A percentile compares a stretch with the other conserved stretches of the same genome.
These are phyloP conservation scores for Suillus tomentosus DNA, from an alignment of 768 basidiomycete genomes.

Conservation along the genomic window DNA sequence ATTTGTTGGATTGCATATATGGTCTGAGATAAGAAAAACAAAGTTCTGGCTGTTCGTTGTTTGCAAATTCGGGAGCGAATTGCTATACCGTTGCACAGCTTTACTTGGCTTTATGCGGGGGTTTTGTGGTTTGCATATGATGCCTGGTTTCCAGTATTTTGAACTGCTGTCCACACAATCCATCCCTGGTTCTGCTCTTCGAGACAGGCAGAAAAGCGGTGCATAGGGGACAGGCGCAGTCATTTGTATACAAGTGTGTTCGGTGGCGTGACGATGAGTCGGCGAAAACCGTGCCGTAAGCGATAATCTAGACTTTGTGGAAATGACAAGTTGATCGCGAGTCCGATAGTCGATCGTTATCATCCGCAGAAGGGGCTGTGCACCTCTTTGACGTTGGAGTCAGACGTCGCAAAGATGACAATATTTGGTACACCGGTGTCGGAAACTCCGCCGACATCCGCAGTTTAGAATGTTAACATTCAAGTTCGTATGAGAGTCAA, in stretches of 20 bases:
- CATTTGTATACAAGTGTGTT: not conserved
- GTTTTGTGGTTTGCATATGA: not conserved
- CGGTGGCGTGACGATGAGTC: slow-evolving; percentile 3
- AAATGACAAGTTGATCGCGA: not conserved
- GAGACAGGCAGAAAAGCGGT: not conserved
- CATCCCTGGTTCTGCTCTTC: not conserved
- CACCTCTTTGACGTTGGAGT: not conserved
- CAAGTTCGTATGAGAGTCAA: not conserved
- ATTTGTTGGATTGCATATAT: not conserved
- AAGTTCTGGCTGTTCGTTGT: not conserved
- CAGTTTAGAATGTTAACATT: not conserved
- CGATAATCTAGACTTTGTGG: not conserved
- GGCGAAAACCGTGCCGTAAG: not conserved
- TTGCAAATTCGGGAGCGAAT: not conserved
- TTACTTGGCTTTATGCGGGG: no score
- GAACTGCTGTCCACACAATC: not conserved
- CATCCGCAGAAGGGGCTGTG: not conserved
- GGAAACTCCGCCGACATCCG: not conserved
- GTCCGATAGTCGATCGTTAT: not conserved
- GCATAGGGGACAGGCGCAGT: no score
- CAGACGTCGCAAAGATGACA: not conserved
- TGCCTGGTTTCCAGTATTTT: not conserved
- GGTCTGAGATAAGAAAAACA: not conserved
- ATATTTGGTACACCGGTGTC: not conserved
- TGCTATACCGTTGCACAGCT: not conserved